These are phyloP conservation scores for Aspergillus ostianus DNA, from an alignment of 495 filamentous ascomycete species.

Conservation along the genomic window DNA sequence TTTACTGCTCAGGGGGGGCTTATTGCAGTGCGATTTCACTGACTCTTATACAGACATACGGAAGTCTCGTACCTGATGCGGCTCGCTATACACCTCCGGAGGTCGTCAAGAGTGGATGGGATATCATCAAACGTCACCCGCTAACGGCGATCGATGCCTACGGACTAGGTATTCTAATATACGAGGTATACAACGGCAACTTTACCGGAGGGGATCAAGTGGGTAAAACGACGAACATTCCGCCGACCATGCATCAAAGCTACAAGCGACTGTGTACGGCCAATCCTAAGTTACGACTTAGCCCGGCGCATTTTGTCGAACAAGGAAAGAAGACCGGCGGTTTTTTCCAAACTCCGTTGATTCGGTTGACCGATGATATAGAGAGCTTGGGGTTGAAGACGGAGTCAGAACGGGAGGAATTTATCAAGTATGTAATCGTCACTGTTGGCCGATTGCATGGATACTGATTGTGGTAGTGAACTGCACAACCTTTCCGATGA, in stretches of 20 bases:
- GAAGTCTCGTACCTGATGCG: conserved; percentile 80
- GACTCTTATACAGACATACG: conserved; percentile 61
- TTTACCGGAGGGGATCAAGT: conserved; percentile 72
- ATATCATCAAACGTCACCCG: conserved; percentile 78
- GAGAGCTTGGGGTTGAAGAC: conserved; percentile 87
- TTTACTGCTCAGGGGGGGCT: conserved; percentile 10
- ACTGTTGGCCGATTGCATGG: neutral
- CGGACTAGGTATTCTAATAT: conserved; percentile 78
- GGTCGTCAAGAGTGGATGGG: conserved; percentile 82
- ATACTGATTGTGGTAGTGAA: conserved; percentile 51
- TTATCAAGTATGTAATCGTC: conserved; percentile 65
- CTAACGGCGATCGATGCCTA: conserved; percentile 82
- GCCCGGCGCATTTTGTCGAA: conserved; percentile 81
- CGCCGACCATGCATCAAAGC: conserved; percentile 79
- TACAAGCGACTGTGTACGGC: conserved; percentile 84
- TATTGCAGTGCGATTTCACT: neutral
- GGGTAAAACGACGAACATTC: conserved; percentile 81
- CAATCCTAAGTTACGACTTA: conserved; percentile 86
- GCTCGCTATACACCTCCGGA: conserved; percentile 82
- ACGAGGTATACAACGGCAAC: conserved; percentile 85
- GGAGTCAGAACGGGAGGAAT: conserved; percentile 78
- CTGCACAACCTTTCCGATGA: conserved; percentile 85
- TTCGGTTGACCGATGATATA: conserved; percentile 85
- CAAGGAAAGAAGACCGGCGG: conserved; percentile 79
- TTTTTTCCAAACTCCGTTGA: conserved; percentile 90